phyloP scores from a whole-genome alignment of 768 basidiomycete species.

The Podaxis carcinomalis region DNA sequence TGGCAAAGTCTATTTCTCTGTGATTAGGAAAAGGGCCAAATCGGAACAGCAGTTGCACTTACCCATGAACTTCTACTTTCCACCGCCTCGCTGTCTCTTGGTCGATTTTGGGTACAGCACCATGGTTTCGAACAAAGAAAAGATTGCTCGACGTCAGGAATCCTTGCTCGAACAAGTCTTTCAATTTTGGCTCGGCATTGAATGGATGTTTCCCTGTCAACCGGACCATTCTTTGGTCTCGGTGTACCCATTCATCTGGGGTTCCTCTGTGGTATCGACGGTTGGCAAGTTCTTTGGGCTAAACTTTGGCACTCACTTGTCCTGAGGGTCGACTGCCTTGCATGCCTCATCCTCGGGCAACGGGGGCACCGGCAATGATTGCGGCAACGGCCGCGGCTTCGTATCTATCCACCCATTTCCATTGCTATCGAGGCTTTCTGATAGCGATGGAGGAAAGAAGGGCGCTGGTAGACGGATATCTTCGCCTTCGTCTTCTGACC shows the following conservation, averaged over 20 bases:
- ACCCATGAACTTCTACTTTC: constrained; percentile 42
- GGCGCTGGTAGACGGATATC: too few relatives aligned
- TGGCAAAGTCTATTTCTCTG: constrained; percentile 24
- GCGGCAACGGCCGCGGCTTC: neutral
- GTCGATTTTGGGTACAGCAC: constrained; percentile 49
- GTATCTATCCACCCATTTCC: too few relatives aligned
- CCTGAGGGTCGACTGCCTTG: constrained; percentile 5
- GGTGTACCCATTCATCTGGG: constrained; percentile 24
- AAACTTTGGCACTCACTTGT: constrained; percentile 5
- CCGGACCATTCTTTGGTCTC: constrained; percentile 37
- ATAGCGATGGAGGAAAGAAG: too few relatives aligned
- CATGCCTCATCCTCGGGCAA: constrained; percentile 5
- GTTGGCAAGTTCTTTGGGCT: neutral
- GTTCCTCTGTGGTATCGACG: constrained; percentile 15
- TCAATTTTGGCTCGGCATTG: constrained; percentile 48
- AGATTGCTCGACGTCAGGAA: constrained; percentile 52
- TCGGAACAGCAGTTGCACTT: neutral
- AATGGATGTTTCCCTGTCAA: constrained; percentile 61
- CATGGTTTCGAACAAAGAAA: constrained; percentile 62
- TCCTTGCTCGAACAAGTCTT: constrained; percentile 41
- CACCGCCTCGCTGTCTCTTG: constrained; percentile 33
- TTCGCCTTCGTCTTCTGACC: too few relatives aligned
- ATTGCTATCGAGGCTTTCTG: too few relatives aligned
- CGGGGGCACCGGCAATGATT: neutral
- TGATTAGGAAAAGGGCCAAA: neutral